Evolutionary conservation across 495 filamentous ascomycete species (phyloP), one percentile per base, ranked within the genome.

Genomic region (Penicillium steckii): DNA sequence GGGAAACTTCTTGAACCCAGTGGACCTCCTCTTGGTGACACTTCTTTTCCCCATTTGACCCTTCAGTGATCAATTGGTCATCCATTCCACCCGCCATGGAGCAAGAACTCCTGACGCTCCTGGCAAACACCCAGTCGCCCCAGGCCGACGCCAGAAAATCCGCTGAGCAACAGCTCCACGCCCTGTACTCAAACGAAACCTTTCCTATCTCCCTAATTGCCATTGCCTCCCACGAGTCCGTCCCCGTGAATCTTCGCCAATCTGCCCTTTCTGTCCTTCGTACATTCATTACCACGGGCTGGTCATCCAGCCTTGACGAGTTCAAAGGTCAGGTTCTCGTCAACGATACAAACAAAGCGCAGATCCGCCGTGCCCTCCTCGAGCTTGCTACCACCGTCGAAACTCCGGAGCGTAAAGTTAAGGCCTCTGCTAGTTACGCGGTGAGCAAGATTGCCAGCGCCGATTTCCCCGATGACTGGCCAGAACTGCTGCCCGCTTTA

Each of bases 401-500:
- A 44, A 84, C 64, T 0, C 52, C 86, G 4, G 87, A 95, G 61
- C 81, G 90, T 56, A 95, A 91, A 68, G 82, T 97, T 53, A 90
- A 93, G 69, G 79, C 81, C 19, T 85, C 87, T 5, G 89, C 94
- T 22, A 93, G 93, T 66, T 88, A 86, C 62, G 89, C 88, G n/a
- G 90, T 97, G 46, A 91, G 89, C 77, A 97, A 97, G 74, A 95
- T 98, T 56, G 94, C 95, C 46, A 87, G 84, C 50, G 82, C 84
- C 61, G 94, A 98, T 73, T 98, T 93, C 65, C 94, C 94, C 17
- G 89, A 96, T 41, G 81, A 91, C 65, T 98, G 94, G 94, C 89
- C 90, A 1, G 82, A 82, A 46, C 80, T 98, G 8, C 82, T 98
- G 12, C 89, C 87, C 8, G 82, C 83, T 22, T 75, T 97, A 25